Base-by-base conservation (phyloP, 306 rosid genomes). In the Canavalia gladiata region DNA sequence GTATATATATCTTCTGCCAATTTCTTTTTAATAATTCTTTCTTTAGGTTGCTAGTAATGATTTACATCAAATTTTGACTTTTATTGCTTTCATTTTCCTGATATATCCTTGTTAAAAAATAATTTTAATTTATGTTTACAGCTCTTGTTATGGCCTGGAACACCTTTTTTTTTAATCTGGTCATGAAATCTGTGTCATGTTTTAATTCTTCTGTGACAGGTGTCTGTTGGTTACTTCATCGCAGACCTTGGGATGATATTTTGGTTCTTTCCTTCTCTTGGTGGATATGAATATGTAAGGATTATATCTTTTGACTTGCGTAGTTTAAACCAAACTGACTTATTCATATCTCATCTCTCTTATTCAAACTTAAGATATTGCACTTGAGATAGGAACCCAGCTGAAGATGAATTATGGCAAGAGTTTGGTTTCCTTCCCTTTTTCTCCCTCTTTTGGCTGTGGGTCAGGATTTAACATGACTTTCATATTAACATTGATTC, bases 241-340 rank as follows among this genome's bases (percentile, higher is more conserved):
- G 84, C 93, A 41, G 99, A 95, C 89, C 87, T 95, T 56, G 98
- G 83, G 83, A 93, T 93, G 97, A 95, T 95, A 88, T 65, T 84
- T 83, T 93, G 99, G 97, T 89, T 86, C 81, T 92, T 89, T 76
- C 98, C 98, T 80, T 83, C 95, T 79, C 86, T 95, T 46, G 99
- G 99, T 77, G 99, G 99, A 86, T 67, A 88, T 89, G 99, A 95
- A 83, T 95, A 92, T 89, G 99, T 95, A 93, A 95, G 99, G 87
- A 74, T 70, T 75, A 81, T 84, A 51, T 67, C 87, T 76, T 69
- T 64, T 76, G 81, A 64, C 85, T 58, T 46, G 3, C 47, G 7
- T 67, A 28, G 41, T 68, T 76, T 72, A 80, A 64, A n/a, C 72
- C 50, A 52, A 7, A 67, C 25, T 30, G 31, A 67, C 69, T 50